Evolutionary conservation across 371 early-diverging fungal genomes (phyloP), one percentile per base, ranked within the genome.

Genomic region (Rhizomucor pusillus): DNA sequence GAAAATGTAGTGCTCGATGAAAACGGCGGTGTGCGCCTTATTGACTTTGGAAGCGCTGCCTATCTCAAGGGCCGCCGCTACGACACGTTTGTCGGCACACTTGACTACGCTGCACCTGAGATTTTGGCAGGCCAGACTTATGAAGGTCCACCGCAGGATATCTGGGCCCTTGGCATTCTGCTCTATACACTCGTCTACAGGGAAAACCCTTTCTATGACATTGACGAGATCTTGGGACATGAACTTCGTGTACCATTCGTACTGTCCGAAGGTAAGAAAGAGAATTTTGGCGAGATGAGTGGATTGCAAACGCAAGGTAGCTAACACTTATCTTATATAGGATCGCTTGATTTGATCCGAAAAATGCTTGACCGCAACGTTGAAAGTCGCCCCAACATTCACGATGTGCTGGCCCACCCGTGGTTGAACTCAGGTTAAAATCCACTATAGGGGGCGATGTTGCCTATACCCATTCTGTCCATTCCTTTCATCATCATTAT

Each of bases 141-240:
- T 56, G 78, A 86, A 35, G 89, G 89, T 0, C 79, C 77, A 53
- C 88, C 87, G 16, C 91, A 90, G 54, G 94, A 94, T 60, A 80
- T 89, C 23, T 94, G 93, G 91, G 86, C 91, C 2, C 63, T 91
- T 2, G 93, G 92, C 1, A 82, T 92, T 48, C 68, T 93, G 23
- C 61, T 94, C 34, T 93, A 89, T 66, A 91, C 91, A 6, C 79
- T 93, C 57, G 75, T 89, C 22, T 89, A 81, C 57, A 81, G 87
- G 43, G 87, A 88, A 60, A 90, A 89, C 50, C 93, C 94, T 25
- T 94, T 92, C 60, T 90, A 85, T 56, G 83, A 82, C 44, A 79
- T 88, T 58, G 86, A 89, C 60, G 87, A 90, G 62, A 88, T 89
- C 45, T 63, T 89, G 53, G 75, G 73, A n/a, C 63, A 75, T 29